Conservation (phyloP, 2,329 filamentous ascomycete genomes). For the Microcyclosporella mali region DNA sequence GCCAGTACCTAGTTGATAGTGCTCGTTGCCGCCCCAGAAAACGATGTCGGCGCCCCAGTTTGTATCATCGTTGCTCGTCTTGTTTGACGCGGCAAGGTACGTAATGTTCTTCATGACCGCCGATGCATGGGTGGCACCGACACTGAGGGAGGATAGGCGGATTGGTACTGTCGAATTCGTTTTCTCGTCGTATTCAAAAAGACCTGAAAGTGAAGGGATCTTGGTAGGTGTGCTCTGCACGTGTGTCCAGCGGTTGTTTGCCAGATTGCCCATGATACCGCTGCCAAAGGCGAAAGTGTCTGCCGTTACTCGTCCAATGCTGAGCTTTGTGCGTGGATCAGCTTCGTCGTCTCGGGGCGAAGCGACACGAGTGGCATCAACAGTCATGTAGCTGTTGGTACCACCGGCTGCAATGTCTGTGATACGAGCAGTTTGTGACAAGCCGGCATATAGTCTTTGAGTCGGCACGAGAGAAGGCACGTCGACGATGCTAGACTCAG, state of each 20-base stretch:
- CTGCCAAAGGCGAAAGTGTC: conserved; percentile 85
- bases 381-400: conserved; percentile 76
- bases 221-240: conserved; percentile 70
- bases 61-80: conserved; percentile 57
- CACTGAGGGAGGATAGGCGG: conserved; percentile 63
- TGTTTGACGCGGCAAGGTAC: conserved; percentile 42
- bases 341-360: conserved; percentile 30
- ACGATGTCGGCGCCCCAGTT: conserved; percentile 86
- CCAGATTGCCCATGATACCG: conserved; percentile 76
- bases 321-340: conserved; percentile 32
- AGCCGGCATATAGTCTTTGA: conserved; percentile 64
- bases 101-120: conserved; percentile 79
- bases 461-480: conserved; percentile 65
- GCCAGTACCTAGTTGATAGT: conserved; percentile 86
- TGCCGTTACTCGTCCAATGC: conserved; percentile 54
- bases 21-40: conserved; percentile 93
- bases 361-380: conserved; percentile 64
- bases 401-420: conserved; percentile 81
- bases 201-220: conserved; percentile 72
- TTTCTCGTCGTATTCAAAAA: conserved; percentile 81
- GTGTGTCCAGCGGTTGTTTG: conserved; percentile 85
- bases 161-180: conserved; percentile 67
- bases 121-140: conserved; percentile 73
- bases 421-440: conserved; percentile 57
- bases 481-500: conserved; percentile 58